These are phyloP conservation scores for Aureobasidium sp. DNA, from an alignment of 2,329 filamentous ascomycete genomes.

Conservation along the genomic window DNA sequence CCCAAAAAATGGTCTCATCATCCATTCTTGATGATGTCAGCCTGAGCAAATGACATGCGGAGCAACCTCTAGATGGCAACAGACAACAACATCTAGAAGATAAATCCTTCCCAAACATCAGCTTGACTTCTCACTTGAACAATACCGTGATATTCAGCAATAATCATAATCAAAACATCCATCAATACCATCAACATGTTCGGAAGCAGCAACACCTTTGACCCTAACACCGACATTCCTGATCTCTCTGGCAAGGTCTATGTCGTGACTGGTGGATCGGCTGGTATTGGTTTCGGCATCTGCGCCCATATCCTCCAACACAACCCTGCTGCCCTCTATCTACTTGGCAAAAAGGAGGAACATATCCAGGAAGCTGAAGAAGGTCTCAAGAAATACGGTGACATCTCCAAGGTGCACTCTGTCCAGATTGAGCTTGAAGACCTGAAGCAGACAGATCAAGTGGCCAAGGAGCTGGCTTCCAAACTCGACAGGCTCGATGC, in stretches of 20 bases:
- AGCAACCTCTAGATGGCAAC: neutral
- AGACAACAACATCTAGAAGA: neutral
- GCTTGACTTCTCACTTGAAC: neutral
- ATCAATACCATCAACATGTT: conserved; percentile 13
- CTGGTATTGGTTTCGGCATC: conserved; percentile 48
- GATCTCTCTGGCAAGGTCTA: conserved; percentile 37
- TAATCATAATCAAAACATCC: neutral
- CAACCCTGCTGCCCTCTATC: conserved; percentile 40
- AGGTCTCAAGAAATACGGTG: conserved; percentile 39
- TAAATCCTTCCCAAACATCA: neutral
- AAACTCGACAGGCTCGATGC: conserved; percentile 40
- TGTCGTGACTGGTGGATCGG: conserved; percentile 43
- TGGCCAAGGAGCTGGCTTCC: conserved; percentile 38
- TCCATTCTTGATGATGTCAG: neutral
- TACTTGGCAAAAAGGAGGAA: conserved; percentile 45
- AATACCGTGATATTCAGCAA: neutral
- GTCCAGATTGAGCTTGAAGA: conserved; percentile 42
- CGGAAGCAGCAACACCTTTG: conserved; percentile 30
- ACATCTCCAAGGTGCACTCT: conserved; percentile 39
- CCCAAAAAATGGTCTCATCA: conserved; percentile 2
- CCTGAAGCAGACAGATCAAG: conserved; percentile 39
- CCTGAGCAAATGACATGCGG: conserved; percentile 5
- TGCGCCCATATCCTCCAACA: conserved; percentile 48
- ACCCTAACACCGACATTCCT: conserved; percentile 36
- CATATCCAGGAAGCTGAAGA: conserved; percentile 41